A percentile compares a stretch with the other conserved stretches of the same genome.
Conservation (phyloP, 495 filamentous ascomycete genomes). For the Darksidea phi region DNA sequence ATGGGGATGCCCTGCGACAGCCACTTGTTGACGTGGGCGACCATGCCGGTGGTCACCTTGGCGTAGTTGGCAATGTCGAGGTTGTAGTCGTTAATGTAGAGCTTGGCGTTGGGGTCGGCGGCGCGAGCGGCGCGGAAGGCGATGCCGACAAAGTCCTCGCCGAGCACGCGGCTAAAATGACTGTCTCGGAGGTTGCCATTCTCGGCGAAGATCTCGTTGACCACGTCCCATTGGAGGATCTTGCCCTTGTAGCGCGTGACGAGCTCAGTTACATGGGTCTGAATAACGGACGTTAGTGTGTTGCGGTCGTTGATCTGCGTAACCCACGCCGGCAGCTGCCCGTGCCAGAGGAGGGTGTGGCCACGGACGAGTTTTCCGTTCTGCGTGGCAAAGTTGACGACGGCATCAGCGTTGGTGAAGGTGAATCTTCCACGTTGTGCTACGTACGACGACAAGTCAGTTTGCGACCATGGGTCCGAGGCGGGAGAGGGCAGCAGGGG, state of each 20-base stretch:
- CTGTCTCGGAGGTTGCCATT: conserved; percentile 55
- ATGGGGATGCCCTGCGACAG: conserved; percentile 64
- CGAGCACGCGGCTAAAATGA: conserved; percentile 60
- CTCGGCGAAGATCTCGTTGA: conserved; percentile 68
- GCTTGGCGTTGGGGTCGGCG: conserved; percentile 58
- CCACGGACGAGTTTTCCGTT: conserved; percentile 61
- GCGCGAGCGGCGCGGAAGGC: conserved; percentile 60
- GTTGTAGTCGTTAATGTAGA: conserved; percentile 69
- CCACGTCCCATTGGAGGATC: conserved; percentile 64
- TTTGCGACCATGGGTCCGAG: too few species aligned
- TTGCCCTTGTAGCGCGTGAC: conserved; percentile 64
- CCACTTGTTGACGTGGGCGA: conserved; percentile 65
- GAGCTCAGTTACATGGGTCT: conserved; percentile 60
- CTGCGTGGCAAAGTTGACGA: conserved; percentile 58
- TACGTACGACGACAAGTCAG: too few species aligned
- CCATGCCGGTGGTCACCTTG: conserved; percentile 64
- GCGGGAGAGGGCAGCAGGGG: too few species aligned
- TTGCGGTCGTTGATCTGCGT: conserved; percentile 50
- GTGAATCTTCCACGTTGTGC: conserved; percentile 51
- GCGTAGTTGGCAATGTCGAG: conserved; percentile 47
- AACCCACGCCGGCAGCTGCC: conserved; percentile 64
- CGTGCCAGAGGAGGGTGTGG: conserved; percentile 64
- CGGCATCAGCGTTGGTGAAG: conserved; percentile 53
- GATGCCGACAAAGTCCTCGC: conserved; percentile 57
- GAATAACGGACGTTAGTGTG: conserved; percentile 53